Evolutionary conservation across 2,329 filamentous ascomycete species (phyloP).

Genomic region (Podosphaera fusca): DNA sequence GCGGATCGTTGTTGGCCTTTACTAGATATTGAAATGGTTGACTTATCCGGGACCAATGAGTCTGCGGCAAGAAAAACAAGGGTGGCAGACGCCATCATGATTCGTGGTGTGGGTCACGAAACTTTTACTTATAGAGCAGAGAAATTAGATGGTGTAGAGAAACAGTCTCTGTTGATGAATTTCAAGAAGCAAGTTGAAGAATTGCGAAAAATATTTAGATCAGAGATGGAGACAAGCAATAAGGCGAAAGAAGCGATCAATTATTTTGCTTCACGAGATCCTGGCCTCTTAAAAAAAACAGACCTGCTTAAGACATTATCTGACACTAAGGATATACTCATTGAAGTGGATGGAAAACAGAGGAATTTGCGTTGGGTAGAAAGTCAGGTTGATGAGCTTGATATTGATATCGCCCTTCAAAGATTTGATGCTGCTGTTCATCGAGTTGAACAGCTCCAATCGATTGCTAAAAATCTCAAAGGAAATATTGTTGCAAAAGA

Average conservation of each 20-base stretch:
- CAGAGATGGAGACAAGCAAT: constrained; percentile 70
- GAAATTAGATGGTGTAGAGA: constrained; percentile 56
- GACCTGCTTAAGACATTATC: constrained; percentile 60
- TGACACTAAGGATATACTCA: constrained; percentile 63
- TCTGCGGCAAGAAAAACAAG: constrained; percentile 33
- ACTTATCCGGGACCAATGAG: constrained; percentile 49
- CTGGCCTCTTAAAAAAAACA: constrained; percentile 53
- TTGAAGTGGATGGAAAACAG: constrained; percentile 91
- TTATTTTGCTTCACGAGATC: constrained; percentile 61
- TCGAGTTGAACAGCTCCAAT: constrained; percentile 65
- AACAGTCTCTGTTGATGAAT: constrained; percentile 59
- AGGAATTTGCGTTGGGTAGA: constrained; percentile 94
- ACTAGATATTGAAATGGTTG: constrained; percentile 77
- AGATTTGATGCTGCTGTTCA: constrained; percentile 66
- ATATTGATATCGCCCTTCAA: constrained; percentile 87
- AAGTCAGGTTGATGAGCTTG: constrained; percentile 79
- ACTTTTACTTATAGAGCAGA: constrained; percentile 89
- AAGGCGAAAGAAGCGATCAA: constrained; percentile 68
- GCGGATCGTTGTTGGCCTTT: constrained; percentile 89
- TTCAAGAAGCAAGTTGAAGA: constrained; percentile 88
- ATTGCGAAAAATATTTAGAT: constrained; percentile 61
- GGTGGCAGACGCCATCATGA: constrained; percentile 68
- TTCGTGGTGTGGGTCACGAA: constrained; percentile 64
- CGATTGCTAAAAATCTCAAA: constrained; percentile 56
- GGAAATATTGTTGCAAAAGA: constrained; percentile 74